These are phyloP conservation scores for Takashimella tepidaria DNA, from an alignment of 1,284 basidiomycete genomes.

Conservation along the genomic window DNA sequence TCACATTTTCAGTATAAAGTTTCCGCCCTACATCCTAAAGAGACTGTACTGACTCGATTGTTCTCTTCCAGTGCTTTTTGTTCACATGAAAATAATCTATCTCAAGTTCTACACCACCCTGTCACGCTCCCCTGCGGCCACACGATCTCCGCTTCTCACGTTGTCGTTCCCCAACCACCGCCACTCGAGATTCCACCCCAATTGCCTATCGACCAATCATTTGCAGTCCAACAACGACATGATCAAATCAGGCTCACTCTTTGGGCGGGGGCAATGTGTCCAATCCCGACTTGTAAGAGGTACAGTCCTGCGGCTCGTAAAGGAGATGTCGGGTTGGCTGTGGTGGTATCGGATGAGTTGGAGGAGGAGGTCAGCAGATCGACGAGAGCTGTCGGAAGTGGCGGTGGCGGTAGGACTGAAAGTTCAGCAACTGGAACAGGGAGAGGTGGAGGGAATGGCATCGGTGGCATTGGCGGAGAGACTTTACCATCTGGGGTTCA, in stretches of 20 bases:
- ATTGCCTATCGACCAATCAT: constrained; percentile 20
- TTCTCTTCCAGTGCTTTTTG: constrained; percentile 51
- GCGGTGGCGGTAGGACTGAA: too few relatives aligned
- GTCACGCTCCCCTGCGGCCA: constrained; percentile 58
- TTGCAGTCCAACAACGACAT: constrained; percentile 26
- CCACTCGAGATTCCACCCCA: constrained; percentile 25
- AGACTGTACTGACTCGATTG: too few relatives aligned
- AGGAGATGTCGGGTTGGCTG: too few relatives aligned
- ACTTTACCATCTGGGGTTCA: constrained; percentile 23
- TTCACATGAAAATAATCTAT: constrained; percentile 21
- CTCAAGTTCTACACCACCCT: constrained; percentile 47
- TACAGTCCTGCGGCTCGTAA: constrained; percentile 19
- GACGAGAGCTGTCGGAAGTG: too few relatives aligned
- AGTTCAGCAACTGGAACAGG: too few relatives aligned
- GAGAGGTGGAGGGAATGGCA: too few relatives aligned
- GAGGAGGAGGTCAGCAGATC: too few relatives aligned
- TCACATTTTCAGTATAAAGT: too few relatives aligned
- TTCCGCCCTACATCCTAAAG: too few relatives aligned
- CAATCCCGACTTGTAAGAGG: constrained; percentile 36
- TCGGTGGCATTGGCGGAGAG: constrained; percentile 1
- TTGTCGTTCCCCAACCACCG: constrained; percentile 29
- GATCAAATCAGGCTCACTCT: constrained; percentile 30
- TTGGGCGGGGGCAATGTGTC: constrained; percentile 37
- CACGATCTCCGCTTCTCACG: constrained; percentile 52
- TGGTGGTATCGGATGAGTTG: too few relatives aligned